Base-by-base conservation (phyloP, 768 basidiomycete species). In the Kwoniella bestiolae region DNA sequence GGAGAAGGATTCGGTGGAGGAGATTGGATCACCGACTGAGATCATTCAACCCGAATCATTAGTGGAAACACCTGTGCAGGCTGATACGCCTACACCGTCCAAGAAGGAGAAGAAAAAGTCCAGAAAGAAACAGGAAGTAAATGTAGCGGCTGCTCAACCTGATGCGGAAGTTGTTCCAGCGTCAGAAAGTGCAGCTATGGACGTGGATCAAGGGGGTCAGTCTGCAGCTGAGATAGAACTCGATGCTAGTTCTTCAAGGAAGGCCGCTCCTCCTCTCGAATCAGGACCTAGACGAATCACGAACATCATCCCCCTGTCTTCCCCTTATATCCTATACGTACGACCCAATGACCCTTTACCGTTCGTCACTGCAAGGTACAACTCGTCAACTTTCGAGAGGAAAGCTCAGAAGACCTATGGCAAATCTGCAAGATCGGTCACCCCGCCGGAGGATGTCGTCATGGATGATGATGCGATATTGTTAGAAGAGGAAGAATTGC, bases 311-410 rank as follows among this genome's bases (percentile, higher is more conserved):
- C 52, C 61, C 18, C n/a, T 63, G 11, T 63, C 61, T 8, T 26
- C 34, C 14, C 61, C 61, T 14, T 63, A 34, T 51, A 28, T 63
- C n/a, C 47, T 55, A 6, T 35, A 63, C 29, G 61, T 46, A 9
- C 32, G 52, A 32, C 61, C 61, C 5, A 32, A 55, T 18, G 44
- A 56, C 23, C 61, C 61, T n/a, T 18, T 34, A 16, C 61, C 51
- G 8, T 55, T 46, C 21, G 41, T 63, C 41, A 29, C 50, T 31
- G 16, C 61, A 16, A 32, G 18, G 16, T 56, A 41, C 44, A 49
- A 46, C 11, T 63, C 61, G 14, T 63, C 61, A 5, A 38, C 52
- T 3, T 14, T 63, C 51, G 53, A 55, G 7, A 29, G 46, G 16
- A 18, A 11, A 16, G 7, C 35, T 21, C 56, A 44, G 3, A 32